Percentiles rank a stretch among this genome's conserved stretches.
These are phyloP conservation scores for Casuarina cunninghamiana DNA, from an alignment of 306 rosid genomes.

Conservation along the genomic window DNA sequence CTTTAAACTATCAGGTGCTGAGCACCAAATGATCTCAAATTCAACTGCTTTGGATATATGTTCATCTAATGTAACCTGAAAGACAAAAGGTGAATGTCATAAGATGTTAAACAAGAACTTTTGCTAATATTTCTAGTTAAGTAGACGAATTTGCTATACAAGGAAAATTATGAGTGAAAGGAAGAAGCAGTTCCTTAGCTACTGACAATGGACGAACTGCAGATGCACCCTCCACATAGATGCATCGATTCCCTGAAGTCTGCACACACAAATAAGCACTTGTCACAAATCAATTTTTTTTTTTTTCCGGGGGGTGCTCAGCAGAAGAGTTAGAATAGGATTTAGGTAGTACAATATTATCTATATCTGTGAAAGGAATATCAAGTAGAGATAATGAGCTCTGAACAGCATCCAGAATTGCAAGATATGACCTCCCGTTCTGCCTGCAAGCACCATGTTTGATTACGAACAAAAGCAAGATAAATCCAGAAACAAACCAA, in stretches of 20 bases:
- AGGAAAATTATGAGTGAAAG: not conserved
- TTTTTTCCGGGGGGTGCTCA: not conserved
- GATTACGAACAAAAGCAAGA: constrained; percentile 9
- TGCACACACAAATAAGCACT: constrained; percentile 38
- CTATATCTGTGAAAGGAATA: constrained; percentile 85
- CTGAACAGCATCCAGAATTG: constrained; percentile 64
- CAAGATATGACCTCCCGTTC: constrained; percentile 82
- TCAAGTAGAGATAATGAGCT: constrained; percentile 59
- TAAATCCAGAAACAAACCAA: constrained; percentile 3
- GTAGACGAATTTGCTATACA: not conserved
- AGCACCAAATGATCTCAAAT: constrained; percentile 76
- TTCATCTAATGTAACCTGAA: constrained; percentile 71
- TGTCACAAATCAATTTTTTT: constrained; percentile 10
- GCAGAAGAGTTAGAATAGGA: constrained; percentile 17
- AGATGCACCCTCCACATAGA: constrained; percentile 91
- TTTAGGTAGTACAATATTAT: constrained; percentile 63
- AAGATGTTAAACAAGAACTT: not conserved
- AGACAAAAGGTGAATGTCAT: not conserved
- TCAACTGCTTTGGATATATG: constrained; percentile 51
- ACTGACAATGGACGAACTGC: constrained; percentile 68
- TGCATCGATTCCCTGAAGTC: constrained; percentile 54
- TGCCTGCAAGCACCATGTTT: constrained; percentile 54
- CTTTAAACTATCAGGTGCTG: constrained; percentile 77
- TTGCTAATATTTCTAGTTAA: not conserved
- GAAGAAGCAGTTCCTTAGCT: constrained; percentile 57